Conservation (phyloP, 2,329 filamentous ascomycete species). For the Colletotrichum agaves region DNA sequence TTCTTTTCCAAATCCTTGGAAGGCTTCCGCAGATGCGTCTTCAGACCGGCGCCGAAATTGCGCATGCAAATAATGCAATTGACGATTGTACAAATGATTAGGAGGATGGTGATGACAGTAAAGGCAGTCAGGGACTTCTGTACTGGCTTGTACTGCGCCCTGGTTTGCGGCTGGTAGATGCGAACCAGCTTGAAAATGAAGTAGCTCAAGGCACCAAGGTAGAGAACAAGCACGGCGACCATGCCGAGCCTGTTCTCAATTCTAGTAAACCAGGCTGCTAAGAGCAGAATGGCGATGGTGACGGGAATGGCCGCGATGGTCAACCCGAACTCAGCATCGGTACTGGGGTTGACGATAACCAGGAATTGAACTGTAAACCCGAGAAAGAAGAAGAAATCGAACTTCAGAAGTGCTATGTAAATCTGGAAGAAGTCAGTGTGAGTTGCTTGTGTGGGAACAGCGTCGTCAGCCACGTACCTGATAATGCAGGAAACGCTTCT, state of each 20-base stretch:
- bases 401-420: constrained; percentile 97
- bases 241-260: constrained; percentile 85
- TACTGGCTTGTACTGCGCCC: constrained; percentile 77
- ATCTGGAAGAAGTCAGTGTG: constrained; percentile 66
- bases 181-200: constrained; percentile 98
- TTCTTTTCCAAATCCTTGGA: constrained; percentile 61
- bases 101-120: constrained; percentile 88
- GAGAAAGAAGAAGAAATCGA: constrained; percentile 99
- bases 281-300: constrained; percentile 87
- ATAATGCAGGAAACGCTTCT: constrained; percentile 94
- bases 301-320: constrained; percentile 91
- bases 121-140: constrained; percentile 91
- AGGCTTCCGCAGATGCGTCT: constrained; percentile 78
- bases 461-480: constrained; percentile 70
- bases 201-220: constrained; percentile 89
- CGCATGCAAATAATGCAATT: constrained; percentile 88
- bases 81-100: constrained; percentile 88
- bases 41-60: constrained; percentile 92
- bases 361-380: constrained; percentile 98
- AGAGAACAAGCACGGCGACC: constrained; percentile 81
- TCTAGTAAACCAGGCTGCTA: constrained; percentile 86
- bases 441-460: background rate
- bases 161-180: constrained; percentile 80
- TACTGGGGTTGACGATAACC: constrained; percentile 81
- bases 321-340: constrained; percentile 81